Evolutionary conservation across 208 protist species (phyloP).

Genomic region (Porcisia hertigi): DNA sequence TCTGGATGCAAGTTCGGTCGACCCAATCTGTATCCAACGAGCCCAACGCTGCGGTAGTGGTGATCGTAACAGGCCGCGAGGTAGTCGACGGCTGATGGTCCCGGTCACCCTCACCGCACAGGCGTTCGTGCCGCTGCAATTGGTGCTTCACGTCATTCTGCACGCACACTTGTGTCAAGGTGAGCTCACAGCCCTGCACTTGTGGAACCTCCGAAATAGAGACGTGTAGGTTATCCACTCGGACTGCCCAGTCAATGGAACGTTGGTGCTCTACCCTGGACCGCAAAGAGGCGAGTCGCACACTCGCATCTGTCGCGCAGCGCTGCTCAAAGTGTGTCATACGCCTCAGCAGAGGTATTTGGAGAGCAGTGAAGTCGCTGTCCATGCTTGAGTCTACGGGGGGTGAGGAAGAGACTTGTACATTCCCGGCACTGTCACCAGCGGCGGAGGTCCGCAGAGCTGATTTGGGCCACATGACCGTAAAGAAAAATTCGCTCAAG

Average conservation of each 20-base stretch:
- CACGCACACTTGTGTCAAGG: constrained; percentile 3
- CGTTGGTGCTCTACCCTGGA: constrained; percentile 24
- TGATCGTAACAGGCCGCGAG: background rate
- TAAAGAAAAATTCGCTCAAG: constrained; percentile 29
- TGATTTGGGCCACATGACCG: constrained; percentile 18
- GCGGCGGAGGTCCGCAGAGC: background rate
- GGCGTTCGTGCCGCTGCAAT: constrained; percentile 18
- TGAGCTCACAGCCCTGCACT: constrained; percentile 28
- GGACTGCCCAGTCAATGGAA: constrained; percentile 27
- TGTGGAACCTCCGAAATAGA: constrained; percentile 25
- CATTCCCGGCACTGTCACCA: background rate
- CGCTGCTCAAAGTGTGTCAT: constrained; percentile 25
- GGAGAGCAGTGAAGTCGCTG: constrained; percentile 18
- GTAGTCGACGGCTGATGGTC: too few relatives aligned
- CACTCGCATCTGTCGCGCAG: constrained; percentile 8
- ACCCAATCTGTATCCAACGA: constrained; percentile 23
- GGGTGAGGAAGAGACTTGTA: background rate
- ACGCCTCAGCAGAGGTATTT: background rate
- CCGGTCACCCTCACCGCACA: background rate
- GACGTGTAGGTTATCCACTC: constrained; percentile 19
- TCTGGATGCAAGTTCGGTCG: constrained; percentile 21
- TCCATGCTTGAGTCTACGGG: background rate
- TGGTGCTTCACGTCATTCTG: constrained; percentile 26
- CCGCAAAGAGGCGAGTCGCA: constrained; percentile 24
- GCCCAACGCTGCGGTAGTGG: constrained; percentile 1